Evolutionary conservation across 2,329 filamentous ascomycete genomes (phyloP), one percentile per base, ranked within the genome.

Genomic region (Arthrobotrys megalospora): DNA sequence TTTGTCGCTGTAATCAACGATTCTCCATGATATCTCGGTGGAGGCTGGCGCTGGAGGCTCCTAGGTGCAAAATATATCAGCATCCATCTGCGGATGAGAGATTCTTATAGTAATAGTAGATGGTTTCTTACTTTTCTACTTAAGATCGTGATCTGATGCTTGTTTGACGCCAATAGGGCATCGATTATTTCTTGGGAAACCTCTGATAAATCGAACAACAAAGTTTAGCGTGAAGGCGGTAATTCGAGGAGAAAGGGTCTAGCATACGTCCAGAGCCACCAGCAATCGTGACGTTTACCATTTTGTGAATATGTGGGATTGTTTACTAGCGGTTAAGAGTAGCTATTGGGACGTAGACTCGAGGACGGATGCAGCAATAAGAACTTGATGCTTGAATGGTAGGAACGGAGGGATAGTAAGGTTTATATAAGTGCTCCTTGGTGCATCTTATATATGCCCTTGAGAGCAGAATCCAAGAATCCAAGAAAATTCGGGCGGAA

Each of bases 171-270:
- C 1, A 88, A 80, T 0, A 89, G 83, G 2, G 83, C 84, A 72
- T 89, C 87, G 21, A 89, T 82, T 8, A 90, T 81, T 81, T 89
- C 88, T 48, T 83, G 84, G 1, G 86, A 87, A 55, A 90, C 86
- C 69, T 88, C 88, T 89, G 55, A 48, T 32, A 45, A 38, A 6
- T 53, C 21, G 19, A 67, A 11, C 41, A 2, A 48, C 4, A 8
- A 38, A 5, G 8, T 7, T 36, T 55, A 32, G 21, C 28, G 7
- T 10, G 12, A 8, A 21, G 12, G 14, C 3, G 6, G 24, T 19
- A 4, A 14, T 55, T 10, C 28, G 14, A 47, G 21, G 21, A 73
- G 32, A 8, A 43, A 55, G 50, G 34, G 14, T 11, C 47, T 28
- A 80, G 80, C 84, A n/a, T 81, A 87, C 86, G 80, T 12, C 86